Evolutionary conservation across 495 filamentous ascomycete genomes (phyloP).

Genomic region (Neurospora discreta): DNA sequence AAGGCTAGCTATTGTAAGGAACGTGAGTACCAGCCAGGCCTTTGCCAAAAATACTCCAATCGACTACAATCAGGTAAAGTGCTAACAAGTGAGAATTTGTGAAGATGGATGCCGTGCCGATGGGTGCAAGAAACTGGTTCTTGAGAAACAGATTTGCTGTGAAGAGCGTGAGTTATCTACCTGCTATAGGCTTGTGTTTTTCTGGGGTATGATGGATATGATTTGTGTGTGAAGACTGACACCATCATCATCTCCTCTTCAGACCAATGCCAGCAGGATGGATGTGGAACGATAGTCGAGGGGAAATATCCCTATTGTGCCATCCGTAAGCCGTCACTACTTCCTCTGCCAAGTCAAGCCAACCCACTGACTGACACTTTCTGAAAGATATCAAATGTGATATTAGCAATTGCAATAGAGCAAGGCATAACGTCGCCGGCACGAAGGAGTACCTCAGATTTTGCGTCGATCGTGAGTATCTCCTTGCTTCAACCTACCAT

Average conservation of each 20-base stretch:
- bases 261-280: slow-evolving; percentile 14
- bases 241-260: neutral
- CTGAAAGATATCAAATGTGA: slow-evolving; percentile 14
- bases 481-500: neutral
- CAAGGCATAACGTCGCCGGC: slow-evolving; percentile 3
- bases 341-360: no score
- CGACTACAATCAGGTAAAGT: neutral
- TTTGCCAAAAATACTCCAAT: neutral
- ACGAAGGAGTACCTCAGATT: slow-evolving; percentile 15
- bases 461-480: slow-evolving; percentile 18
- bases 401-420: slow-evolving; percentile 8
- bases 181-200: no score
- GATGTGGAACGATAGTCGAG: slow-evolving; percentile 12
- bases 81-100: neutral
- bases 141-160: slow-evolving; percentile 14
- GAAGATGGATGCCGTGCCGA: slow-evolving; percentile 16
- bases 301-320: slow-evolving; percentile 14
- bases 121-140: slow-evolving; percentile 10
- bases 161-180: slow-evolving; percentile 9
- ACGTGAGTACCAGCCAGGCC: slow-evolving; percentile 3
- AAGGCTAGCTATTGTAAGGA: slow-evolving; percentile 7
- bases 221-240: neutral
- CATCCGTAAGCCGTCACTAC: slow-evolving; percentile 7
- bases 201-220: no score
- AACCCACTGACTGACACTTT: neutral